These are phyloP conservation scores for Taphrina communis DNA, from an alignment of 1,139 yeast genomes.

Conservation along the genomic window DNA sequence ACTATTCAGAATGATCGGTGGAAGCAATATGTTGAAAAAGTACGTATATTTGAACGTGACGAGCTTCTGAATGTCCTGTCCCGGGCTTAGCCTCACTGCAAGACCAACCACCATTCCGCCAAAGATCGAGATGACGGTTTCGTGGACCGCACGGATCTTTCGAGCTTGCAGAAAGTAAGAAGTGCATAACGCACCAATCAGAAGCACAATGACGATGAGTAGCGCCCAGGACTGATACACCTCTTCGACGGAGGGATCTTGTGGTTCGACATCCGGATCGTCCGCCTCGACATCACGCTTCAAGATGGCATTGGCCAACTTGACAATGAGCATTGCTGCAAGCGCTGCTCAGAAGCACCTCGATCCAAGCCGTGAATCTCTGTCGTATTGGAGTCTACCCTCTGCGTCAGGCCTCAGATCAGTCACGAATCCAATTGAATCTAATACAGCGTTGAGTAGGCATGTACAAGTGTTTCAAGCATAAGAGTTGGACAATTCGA, in stretches of 20 bases:
- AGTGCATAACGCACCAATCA: slow-evolving; percentile 92
- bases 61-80: slow-evolving; percentile 95
- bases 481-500: too few relatives aligned
- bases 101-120: slow-evolving; percentile 97
- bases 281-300: slow-evolving; percentile 40
- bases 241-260: slow-evolving; percentile 92
- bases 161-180: slow-evolving; percentile 90
- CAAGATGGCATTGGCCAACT: slow-evolving; percentile 20
- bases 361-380: too few relatives aligned
- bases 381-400: too few relatives aligned
- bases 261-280: slow-evolving; percentile 52
- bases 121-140: slow-evolving; percentile 92
- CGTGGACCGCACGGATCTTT: slow-evolving; percentile 92
- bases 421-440: too few relatives aligned
- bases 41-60: slow-evolving; percentile 94
- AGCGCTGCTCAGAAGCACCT: neutral
- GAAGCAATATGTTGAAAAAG: slow-evolving; percentile 89
- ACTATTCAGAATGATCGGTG: slow-evolving; percentile 94
- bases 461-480: too few relatives aligned
- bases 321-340: slow-evolving; percentile 4
- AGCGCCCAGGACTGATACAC: slow-evolving; percentile 97
- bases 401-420: too few relatives aligned
- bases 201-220: slow-evolving; percentile 76
- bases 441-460: too few relatives aligned
- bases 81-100: slow-evolving; percentile 86